Percentiles rank a stretch among this genome's conserved stretches.
Evolutionary conservation across 192 early-diverging fungal species (phyloP).

Genomic region (Spizellomyces punctatus): DNA sequence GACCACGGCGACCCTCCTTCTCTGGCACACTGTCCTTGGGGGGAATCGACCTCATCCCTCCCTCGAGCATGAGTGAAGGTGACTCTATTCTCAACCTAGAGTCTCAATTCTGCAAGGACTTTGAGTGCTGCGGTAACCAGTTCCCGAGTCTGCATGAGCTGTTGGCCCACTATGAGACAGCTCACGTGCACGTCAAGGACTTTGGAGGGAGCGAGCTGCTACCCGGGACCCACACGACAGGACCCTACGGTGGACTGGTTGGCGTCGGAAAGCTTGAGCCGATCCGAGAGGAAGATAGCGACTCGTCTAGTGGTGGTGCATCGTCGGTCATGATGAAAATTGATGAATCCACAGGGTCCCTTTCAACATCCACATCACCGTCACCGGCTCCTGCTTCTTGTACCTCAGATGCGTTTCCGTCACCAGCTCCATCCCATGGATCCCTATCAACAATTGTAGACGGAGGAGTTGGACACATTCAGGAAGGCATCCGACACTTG

Average conservation of each 20-base stretch:
- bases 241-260: neutral
- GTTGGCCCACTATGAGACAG: conserved; percentile 31
- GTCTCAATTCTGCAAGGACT: conserved; percentile 20
- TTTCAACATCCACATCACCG: neutral
- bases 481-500: conserved; percentile 26
- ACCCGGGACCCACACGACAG: neutral
- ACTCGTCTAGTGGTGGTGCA: neutral
- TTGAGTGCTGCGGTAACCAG: conserved; percentile 27
- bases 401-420: neutral
- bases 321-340: neutral
- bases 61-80: conserved; percentile 7
- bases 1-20: conserved; percentile 30
- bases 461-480: conserved; percentile 6
- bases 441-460: neutral
- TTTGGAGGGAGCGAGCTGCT: neutral
- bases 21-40: conserved; percentile 17
- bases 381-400: neutral
- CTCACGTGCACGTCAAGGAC: conserved; percentile 22
- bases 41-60: conserved; percentile 34
- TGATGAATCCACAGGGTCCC: neutral
- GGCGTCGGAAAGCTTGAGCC: neutral
- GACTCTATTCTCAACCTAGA: conserved; percentile 10
- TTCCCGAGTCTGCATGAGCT: conserved; percentile 27
- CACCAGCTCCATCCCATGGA: conserved; percentile 14
- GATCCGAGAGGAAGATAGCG: neutral